Base-by-base conservation (phyloP, 352 stramenopile species). In the Phytophthora niederhauseri region DNA sequence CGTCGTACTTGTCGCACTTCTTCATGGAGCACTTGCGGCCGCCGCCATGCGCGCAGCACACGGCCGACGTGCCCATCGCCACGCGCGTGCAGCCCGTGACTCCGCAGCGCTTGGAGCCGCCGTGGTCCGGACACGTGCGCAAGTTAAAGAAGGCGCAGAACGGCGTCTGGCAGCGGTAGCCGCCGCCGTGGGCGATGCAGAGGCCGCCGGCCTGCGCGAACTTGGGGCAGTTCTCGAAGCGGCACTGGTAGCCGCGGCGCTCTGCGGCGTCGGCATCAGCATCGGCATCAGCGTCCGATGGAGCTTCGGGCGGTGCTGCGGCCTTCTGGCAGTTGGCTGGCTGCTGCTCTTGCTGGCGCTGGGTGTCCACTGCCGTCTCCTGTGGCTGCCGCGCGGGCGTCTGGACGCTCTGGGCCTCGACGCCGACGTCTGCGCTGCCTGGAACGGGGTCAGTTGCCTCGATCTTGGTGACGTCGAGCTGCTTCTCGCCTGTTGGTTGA, bases 1-100 rank as follows among this genome's bases (percentile, higher is more conserved):
- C 85, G 67, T 93, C 85, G 49, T 89, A 84, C 66, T 92, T 93
- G 57, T 80, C 73, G 64, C 87, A 95, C 46, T 83, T 89, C 50
- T 89, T 83, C 8, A 90, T 75, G 22, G 74, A 75, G 70, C 87
- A 95, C 57, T 92, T 91, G 24, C 80, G 77, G 2, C 87, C 84
- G 20, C 84, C 82, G 34, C 84, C 85, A 62, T 95, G 87, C 51
- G 81, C 65, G 59, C 80, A 91, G 61, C 83, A 93, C 14, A 90
- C 78, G 17, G 76, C 70, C n/a, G 68, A 76, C 0, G 71, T 61
- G 12, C 81, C 81, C 22, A 87, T 66, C 17, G 82, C 82, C 20
- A 86, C 81, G n/a, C 76, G 82, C 38, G 62, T 84, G 50, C 84
- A 91, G 26, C 83, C 81, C 2, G 70, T 67, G 28, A 86, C 48